Evolutionary conservation across 805 yeast species (phyloP).

Genomic region (Hanseniaspora jakobsenii): DNA sequence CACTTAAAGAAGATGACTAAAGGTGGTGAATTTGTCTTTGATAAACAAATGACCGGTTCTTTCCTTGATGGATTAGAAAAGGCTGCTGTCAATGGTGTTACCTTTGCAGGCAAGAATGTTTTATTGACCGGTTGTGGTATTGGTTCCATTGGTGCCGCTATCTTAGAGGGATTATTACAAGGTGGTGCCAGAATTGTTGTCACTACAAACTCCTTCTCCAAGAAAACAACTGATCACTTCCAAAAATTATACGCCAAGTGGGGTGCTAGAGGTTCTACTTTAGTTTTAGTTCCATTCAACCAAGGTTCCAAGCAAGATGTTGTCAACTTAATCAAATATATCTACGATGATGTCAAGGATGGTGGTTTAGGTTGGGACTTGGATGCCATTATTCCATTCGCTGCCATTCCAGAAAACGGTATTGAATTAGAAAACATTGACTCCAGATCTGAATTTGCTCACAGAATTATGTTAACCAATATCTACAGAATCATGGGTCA

Average conservation of each 20-base stretch:
- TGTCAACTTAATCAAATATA: slow-evolving; percentile 68
- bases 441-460: slow-evolving; percentile 94
- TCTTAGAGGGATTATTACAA: slow-evolving; percentile 82
- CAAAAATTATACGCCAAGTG: slow-evolving; percentile 84
- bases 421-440: slow-evolving; percentile 86
- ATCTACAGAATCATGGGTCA: slow-evolving; percentile 82
- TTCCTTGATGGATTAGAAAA: slow-evolving; percentile 85
- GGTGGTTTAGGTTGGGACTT: slow-evolving; percentile 97
- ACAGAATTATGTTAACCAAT: slow-evolving; percentile 96
- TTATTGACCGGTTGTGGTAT: slow-evolving; percentile 97
- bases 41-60: slow-evolving; percentile 58
- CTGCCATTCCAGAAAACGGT: slow-evolving; percentile 98
- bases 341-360: slow-evolving; percentile 68
- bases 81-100: slow-evolving; percentile 88
- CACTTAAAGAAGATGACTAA: slow-evolving; percentile 71
- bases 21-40: slow-evolving; percentile 73
- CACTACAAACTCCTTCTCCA: slow-evolving; percentile 90
- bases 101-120: slow-evolving; percentile 79
- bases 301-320: slow-evolving; percentile 96
- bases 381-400: slow-evolving; percentile 92
- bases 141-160: slow-evolving; percentile 96
- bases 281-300: slow-evolving; percentile 96
- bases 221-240: slow-evolving; percentile 88
- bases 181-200: slow-evolving; percentile 98
- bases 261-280: slow-evolving; percentile 85